Conservation (phyloP, 1,139 yeast species). For the Pichia sp. region DNA sequence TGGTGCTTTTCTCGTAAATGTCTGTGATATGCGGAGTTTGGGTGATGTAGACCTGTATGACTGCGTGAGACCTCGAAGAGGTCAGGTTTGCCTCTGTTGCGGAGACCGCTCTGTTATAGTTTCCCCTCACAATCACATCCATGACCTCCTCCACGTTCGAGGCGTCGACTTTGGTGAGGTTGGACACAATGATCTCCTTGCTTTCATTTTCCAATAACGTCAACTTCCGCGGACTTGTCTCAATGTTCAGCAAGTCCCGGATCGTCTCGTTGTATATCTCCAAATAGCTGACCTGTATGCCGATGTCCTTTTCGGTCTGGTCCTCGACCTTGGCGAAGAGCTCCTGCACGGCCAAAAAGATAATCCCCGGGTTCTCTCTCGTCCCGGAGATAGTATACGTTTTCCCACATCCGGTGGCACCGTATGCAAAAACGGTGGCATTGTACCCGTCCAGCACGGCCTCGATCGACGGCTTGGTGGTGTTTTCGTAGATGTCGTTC, state of each 20-base stretch:
- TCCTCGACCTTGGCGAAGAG: slow-evolving; percentile 59
- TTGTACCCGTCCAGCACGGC: slow-evolving; percentile 79
- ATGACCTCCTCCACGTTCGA: slow-evolving; percentile 68
- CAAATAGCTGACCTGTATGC: slow-evolving; percentile 65
- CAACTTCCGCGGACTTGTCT: slow-evolving; percentile 37
- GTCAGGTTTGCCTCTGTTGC: slow-evolving; percentile 90
- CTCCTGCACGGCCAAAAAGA: slow-evolving; percentile 74
- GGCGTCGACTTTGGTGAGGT: slow-evolving; percentile 64
- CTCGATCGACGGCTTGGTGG: slow-evolving; percentile 70
- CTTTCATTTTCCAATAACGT: slow-evolving; percentile 69
- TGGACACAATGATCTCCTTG: slow-evolving; percentile 66
- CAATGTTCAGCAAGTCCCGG: slow-evolving; percentile 59
- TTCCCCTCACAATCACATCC: slow-evolving; percentile 72
- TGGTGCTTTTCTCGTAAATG: slow-evolving; percentile 60
- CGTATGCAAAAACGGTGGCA: slow-evolving; percentile 93
- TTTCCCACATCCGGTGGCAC: slow-evolving; percentile 98
- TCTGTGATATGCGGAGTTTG: slow-evolving; percentile 56
- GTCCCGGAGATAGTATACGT: slow-evolving; percentile 87
- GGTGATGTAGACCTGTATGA: slow-evolving; percentile 70
- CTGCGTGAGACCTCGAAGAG: slow-evolving; percentile 91
- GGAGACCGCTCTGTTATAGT: slow-evolving; percentile 70
- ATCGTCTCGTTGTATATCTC: slow-evolving; percentile 91
- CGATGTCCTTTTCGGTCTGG: slow-evolving; percentile 43
- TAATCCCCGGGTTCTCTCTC: slow-evolving; percentile 70
- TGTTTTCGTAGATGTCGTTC: slow-evolving; percentile 58